Base-by-base conservation (phyloP, 805 yeast species). In the Wickerhamomyces tratensis region DNA sequence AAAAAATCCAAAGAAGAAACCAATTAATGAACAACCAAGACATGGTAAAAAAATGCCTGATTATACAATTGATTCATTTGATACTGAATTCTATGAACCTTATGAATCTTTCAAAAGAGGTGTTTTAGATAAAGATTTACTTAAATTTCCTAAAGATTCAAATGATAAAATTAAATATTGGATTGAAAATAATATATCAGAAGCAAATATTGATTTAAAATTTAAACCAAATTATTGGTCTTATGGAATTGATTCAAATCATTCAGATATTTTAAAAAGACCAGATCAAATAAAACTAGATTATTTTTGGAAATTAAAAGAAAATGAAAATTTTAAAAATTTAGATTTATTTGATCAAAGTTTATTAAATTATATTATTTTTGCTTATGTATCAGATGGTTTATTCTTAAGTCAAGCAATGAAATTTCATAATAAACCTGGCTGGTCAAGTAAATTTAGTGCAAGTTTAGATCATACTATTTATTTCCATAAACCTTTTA, bases 381-480 rank as follows among this genome's bases (percentile, higher is more conserved):
- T 78, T 38, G 77, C 77, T 4, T 72, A 72, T 43, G 56, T 77
- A 13, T 70, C 80, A 0, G 84, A 79, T 51, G 67, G 76, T 20
- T 68, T 73, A 45, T 70, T 72, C 46, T 56, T 78, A 42, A 65
- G 72, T 13, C 57, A 76, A 5, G 60, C 76, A 36, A 74, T 72
- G 42, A 67, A 79, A 44, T 57, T 72, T 38, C 66, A 76, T 41
- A 51, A 70, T 39, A 54, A 65, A 26, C 68, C 66, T 31, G 55
- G 68, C 59, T 68, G 63, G 45, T 63, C 69, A 13, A 63, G 71
- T 25, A 70, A 66, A 39, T 71, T 72, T 44, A 69, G 76, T 9
- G 76, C 76, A 5, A 74, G 82, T 11, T 57, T 79, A 47, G 85
- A 79, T 48, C 86, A 80, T 52, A 60, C 77, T 1, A 69, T 82